Conservation (phyloP, 306 rosid species). For the Rosa chinensis region DNA sequence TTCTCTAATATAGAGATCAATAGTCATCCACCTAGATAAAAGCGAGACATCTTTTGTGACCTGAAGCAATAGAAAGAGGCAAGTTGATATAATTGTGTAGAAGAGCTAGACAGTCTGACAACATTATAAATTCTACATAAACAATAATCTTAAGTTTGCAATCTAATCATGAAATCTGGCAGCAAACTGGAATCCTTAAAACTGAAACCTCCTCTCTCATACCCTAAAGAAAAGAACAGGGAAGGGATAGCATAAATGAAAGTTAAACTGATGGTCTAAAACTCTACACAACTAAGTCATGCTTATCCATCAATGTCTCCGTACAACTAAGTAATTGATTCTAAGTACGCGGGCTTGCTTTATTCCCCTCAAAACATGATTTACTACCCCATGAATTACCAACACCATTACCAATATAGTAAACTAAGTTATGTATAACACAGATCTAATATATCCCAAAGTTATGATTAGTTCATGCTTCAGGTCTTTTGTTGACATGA, state of each 20-base stretch:
- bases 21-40: slow-evolving; percentile 91
- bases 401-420: not conserved
- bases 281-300: not conserved
- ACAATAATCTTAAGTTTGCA: not conserved
- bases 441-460: not conserved
- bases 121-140: not conserved
- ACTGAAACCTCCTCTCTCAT: not conserved
- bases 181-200: not conserved
- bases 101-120: slow-evolving; percentile 7
- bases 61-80: slow-evolving; percentile 45
- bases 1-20: slow-evolving; percentile 84
- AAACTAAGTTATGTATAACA: not conserved
- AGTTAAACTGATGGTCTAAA: not conserved
- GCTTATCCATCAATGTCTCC: not conserved
- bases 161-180: not conserved
- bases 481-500: not conserved
- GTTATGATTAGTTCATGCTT: not conserved
- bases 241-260: not conserved
- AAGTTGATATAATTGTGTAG: not conserved
- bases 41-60: slow-evolving; percentile 89
- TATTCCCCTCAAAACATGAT: not conserved
- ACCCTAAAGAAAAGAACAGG: not conserved
- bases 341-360: not conserved
- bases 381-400: not conserved
- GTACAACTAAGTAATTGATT: not conserved